Evolutionary conservation across 495 filamentous ascomycete species (phyloP).

Genomic region (Chlorociboria aeruginascens): DNA sequence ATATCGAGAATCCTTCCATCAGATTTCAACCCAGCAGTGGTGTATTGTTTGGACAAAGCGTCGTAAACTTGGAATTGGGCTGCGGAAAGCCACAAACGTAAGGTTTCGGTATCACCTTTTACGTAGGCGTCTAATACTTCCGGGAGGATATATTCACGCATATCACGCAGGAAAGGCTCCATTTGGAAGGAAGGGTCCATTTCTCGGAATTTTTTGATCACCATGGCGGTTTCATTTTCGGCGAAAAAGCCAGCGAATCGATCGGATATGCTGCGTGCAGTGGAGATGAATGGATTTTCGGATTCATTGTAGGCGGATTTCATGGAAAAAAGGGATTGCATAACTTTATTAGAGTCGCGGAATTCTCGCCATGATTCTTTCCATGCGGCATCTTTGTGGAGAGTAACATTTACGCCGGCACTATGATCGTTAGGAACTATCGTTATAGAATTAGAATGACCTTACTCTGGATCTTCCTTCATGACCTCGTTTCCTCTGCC

Average conservation of each 20-base stretch:
- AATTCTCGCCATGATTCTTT: constrained; percentile 93
- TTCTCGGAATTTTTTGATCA: constrained; percentile 94
- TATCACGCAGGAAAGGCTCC: constrained; percentile 84
- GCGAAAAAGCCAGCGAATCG: constrained; percentile 91
- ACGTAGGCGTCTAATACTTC: constrained; percentile 97
- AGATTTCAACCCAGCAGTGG: constrained; percentile 79
- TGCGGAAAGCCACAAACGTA: constrained; percentile 89
- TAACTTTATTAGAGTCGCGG: constrained; percentile 73
- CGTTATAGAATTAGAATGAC: constrained; percentile 5
- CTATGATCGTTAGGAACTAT: constrained; percentile 34
- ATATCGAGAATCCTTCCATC: constrained; percentile 94
- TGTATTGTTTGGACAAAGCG: constrained; percentile 89
- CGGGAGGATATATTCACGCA: constrained; percentile 94
- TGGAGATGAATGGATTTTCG: constrained; percentile 88
- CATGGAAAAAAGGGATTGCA: constrained; percentile 77
- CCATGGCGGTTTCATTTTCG: constrained; percentile 92
- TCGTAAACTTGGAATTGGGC: constrained; percentile 92
- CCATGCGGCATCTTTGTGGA: constrained; percentile 95
- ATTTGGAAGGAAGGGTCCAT: constrained; percentile 94
- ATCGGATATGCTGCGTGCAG: constrained; percentile 87
- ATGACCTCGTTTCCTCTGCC: constrained; percentile 39
- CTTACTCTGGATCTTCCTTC: constrained; percentile 81
- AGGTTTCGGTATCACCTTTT: constrained; percentile 81
- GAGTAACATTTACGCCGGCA: constrained; percentile 82
- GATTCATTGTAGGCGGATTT: constrained; percentile 86